Base-by-base conservation (phyloP, 106 monocot genomes). In the Phalaenopsis equestris region DNA sequence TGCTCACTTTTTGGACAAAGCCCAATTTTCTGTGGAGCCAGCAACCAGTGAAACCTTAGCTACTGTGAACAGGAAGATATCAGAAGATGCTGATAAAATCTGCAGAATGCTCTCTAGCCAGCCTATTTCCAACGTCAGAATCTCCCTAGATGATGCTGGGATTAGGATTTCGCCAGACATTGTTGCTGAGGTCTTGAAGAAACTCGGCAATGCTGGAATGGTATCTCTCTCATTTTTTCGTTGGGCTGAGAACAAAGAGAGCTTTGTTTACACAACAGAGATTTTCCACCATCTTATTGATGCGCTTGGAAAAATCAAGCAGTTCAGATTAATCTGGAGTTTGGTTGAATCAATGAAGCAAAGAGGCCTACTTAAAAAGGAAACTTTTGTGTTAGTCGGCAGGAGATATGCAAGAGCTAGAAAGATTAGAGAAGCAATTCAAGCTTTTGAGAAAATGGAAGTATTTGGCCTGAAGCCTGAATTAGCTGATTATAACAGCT, bases 221-320 rank as follows among this genome's bases (percentile, higher is more conserved):
- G 80, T 87, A 2, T 87, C 96, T 0, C 81, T 93, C 7, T 75
- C 78, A 12, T 96, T 96, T 82, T 93, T 93, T 82, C 82, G 84
- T 11, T 96, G 93, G 96, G 93, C 87, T 0, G 91, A 91, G 85
- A 90, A 72, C 56, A 86, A 88, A 72, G 56, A 88, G 2, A 88
- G 86, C 10, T 96, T 96, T 52, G 79, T 61, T 58, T 78, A 87
- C 37, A 87, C 84, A 1, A 68, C 91, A 0, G 87, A 89, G 42
- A 75, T 78, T 56, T 96, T 84, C 70, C 91, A 96, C 73, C 73
- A 87, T 75, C 79, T 96, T 42, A 96, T 96, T 8, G 96, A 96
- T 49, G 93, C 96, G 1, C 88, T 96, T 36, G 96, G 93, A 11
- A 93, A 93, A 87, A 96, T 96, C 83, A 96, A 96, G 39, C 96